These are phyloP conservation scores for Fusarium transvaalense DNA, from an alignment of 2,329 filamentous ascomycete species.

Conservation along the genomic window DNA sequence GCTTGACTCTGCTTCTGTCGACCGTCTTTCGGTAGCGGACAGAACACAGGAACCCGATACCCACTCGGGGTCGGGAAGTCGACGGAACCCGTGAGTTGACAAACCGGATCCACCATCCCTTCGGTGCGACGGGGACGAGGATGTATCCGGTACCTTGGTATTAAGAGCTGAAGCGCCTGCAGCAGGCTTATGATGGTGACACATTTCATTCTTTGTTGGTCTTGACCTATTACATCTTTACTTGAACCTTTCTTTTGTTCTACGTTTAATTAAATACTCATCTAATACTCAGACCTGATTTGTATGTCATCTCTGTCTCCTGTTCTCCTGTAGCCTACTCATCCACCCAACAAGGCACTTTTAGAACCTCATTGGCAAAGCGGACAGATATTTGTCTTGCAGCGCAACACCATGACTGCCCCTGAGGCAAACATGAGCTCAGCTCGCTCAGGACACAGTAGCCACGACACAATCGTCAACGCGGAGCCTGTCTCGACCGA, in stretches of 20 bases:
- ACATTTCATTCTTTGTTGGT: slow-evolving; percentile 12
- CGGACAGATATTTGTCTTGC: not conserved
- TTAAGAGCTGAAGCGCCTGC: slow-evolving; percentile 31
- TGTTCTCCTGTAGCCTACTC: too few species aligned
- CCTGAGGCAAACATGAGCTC: slow-evolving; percentile 21
- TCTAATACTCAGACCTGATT: slow-evolving; percentile 23
- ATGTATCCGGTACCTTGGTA: slow-evolving; percentile 11
- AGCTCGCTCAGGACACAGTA: slow-evolving; percentile 29
- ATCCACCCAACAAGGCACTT: not conserved
- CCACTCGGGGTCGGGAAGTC: slow-evolving; percentile 33
- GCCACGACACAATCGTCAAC: slow-evolving; percentile 37
- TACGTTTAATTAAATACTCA: slow-evolving; percentile 5
- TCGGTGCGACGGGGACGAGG: slow-evolving; percentile 29
- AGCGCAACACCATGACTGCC: slow-evolving; percentile 20
- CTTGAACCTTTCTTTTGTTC: slow-evolving; percentile 3
- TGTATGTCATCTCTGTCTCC: slow-evolving; percentile 3
- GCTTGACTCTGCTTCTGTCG: not conserved
- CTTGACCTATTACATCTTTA: slow-evolving; percentile 5
- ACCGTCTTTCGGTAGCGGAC: slow-evolving; percentile 16
- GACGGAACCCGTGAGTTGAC: slow-evolving; percentile 26
- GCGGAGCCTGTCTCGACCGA: slow-evolving; percentile 22
- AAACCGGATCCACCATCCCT: slow-evolving; percentile 16
- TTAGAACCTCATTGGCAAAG: slow-evolving; percentile 2
- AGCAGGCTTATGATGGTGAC: not conserved
- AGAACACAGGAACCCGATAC: slow-evolving; percentile 13